Conservation (phyloP, 2,329 filamentous ascomycete species). For the Orbilia oligospora region DNA sequence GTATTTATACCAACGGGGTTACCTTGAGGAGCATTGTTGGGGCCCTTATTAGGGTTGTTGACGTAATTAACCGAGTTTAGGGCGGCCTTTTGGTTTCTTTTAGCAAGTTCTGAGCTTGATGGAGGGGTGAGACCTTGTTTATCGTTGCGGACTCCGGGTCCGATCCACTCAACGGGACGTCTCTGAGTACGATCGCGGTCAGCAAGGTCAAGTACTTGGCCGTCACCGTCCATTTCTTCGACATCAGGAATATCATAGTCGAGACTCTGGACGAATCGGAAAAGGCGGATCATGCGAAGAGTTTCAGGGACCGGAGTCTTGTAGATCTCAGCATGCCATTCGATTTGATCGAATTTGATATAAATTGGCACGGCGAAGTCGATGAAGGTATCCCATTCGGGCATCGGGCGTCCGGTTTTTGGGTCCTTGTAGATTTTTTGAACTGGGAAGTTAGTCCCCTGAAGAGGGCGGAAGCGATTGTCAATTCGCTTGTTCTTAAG, state of each 20-base stretch:
- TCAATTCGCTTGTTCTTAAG: constrained; percentile 47
- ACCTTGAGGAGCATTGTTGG: neutral
- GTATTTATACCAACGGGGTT: neutral
- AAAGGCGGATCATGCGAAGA: constrained; percentile 42
- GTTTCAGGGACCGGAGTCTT: constrained; percentile 44
- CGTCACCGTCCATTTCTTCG: constrained; percentile 48
- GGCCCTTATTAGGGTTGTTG: neutral
- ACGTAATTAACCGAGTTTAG: neutral
- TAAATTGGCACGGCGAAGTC: constrained; percentile 34
- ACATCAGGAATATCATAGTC: constrained; percentile 47
- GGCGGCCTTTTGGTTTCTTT: neutral
- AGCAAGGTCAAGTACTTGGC: constrained; percentile 29
- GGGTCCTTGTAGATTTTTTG: constrained; percentile 58
- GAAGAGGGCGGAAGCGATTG: constrained; percentile 32
- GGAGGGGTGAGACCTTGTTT: constrained; percentile 26
- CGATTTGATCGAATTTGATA: constrained; percentile 40
- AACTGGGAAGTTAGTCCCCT: constrained; percentile 34
- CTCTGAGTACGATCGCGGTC: constrained; percentile 50
- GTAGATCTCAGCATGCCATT: constrained; percentile 54
- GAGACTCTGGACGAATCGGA: constrained; percentile 51
- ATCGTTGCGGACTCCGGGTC: constrained; percentile 35
- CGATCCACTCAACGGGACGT: constrained; percentile 43
- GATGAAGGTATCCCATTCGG: constrained; percentile 56
- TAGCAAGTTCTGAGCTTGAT: constrained; percentile 5
- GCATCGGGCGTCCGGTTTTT: constrained; percentile 51